Percentiles rank a stretch among this genome's conserved stretches.
phyloP scores from a whole-genome alignment of 805 yeast genomes.

The Komagataella phaffii region DNA sequence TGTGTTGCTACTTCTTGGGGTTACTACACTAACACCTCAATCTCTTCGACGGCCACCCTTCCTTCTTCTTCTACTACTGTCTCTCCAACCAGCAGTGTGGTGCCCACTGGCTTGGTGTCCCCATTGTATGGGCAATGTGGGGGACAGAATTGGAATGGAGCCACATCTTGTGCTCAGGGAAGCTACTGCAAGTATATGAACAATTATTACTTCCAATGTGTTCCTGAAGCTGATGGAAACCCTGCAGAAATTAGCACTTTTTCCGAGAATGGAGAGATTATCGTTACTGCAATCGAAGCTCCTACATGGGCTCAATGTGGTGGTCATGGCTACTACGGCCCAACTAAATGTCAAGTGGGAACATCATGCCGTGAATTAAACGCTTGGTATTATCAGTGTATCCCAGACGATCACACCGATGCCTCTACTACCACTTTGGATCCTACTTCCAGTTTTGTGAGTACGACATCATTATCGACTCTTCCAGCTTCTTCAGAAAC shows the following conservation, averaged over 20 bases:
- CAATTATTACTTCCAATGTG: not conserved
- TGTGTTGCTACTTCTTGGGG: slow-evolving; percentile 7
- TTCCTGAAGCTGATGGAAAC: not conserved
- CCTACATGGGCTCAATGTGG: not conserved
- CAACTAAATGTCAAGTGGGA: not conserved
- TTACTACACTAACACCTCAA: not conserved
- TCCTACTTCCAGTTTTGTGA: not conserved
- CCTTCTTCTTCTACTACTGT: not conserved
- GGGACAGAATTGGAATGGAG: not conserved
- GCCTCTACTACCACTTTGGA: not conserved
- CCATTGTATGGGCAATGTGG: not conserved
- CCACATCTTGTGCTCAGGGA: not conserved
- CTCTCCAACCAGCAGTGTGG: not conserved
- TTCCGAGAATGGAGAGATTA: not conserved
- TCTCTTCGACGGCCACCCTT: not conserved
- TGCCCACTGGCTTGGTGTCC: not conserved
- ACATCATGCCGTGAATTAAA: not conserved
- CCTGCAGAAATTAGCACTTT: not conserved
- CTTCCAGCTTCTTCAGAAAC: not conserved
- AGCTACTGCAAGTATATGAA: not conserved
- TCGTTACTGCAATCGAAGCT: not conserved
- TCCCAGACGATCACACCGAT: not conserved
- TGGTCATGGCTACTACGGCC: not conserved
- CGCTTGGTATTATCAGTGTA: not conserved
- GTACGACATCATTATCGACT: not conserved